These are phyloP conservation scores for Selenicereus undatus DNA, from an alignment of 148 eudicot species.

Conservation along the genomic window DNA sequence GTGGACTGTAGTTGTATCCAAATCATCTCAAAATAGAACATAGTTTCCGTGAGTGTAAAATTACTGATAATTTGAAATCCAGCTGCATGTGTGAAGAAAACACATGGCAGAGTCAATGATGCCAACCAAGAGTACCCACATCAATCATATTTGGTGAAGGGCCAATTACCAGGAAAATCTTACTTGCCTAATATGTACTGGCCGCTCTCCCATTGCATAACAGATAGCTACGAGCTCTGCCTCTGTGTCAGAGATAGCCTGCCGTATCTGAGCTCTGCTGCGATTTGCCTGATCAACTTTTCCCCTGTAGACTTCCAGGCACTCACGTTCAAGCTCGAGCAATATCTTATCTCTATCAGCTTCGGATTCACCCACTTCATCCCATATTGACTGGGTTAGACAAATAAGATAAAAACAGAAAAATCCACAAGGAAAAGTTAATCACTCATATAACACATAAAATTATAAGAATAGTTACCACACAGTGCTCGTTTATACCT, in stretches of 20 bases:
- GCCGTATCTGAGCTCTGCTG: constrained; percentile 63
- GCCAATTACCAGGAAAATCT: not conserved
- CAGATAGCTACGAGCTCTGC: constrained; percentile 74
- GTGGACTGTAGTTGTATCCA: not conserved
- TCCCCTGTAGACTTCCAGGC: constrained; percentile 65
- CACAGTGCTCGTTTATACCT: constrained; percentile 32
- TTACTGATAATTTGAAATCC: not conserved
- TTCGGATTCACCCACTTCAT: constrained; percentile 75
- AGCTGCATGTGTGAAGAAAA: not conserved
- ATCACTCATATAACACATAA: not conserved
- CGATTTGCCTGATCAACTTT: constrained; percentile 68
- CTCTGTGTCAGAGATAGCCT: constrained; percentile 74
- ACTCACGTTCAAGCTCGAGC: constrained; percentile 66
- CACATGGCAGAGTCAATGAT: not conserved
- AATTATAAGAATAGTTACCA: not conserved
- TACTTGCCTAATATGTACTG: constrained; percentile 71
- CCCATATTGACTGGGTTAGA: constrained; percentile 58
- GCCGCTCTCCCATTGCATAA: constrained; percentile 67
- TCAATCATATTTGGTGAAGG: not conserved
- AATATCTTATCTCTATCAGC: constrained; percentile 57
- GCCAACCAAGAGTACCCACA: not conserved
- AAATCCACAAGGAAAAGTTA: not conserved
- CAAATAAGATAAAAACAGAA: not conserved
- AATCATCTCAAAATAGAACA: not conserved
- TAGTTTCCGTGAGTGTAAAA: not conserved